Base-by-base conservation (phyloP, 2,329 filamentous ascomycete species). In the Penicillium sp. region DNA sequence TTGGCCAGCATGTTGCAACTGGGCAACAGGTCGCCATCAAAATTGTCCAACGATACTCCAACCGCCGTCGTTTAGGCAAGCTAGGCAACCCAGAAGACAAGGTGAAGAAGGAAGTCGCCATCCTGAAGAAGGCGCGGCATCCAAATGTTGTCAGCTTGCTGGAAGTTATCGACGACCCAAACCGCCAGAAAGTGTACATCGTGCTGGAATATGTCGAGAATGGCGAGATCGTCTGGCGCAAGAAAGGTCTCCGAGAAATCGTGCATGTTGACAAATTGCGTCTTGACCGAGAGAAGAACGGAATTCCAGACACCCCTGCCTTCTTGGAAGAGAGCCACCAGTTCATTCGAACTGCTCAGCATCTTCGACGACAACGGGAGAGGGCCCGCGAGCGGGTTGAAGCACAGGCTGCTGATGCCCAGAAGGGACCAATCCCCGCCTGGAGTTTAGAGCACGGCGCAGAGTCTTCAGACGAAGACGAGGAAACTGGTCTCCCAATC, bases 151-250 rank as follows among this genome's bases (percentile, higher is more conserved):
- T 99, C 59, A 92, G 91, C 65, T 81, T 99, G 38, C 83, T 97
- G 60, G 94, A 99, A 76, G 92, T 99, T 67, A 97, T 99, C 66
- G 94, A 99, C 71, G 94, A 99, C 71, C 93, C 93, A 1, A 91
- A 92, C 67, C 86, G 92, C 55, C 94, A 95, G 77, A 99, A 99
- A 77, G 96, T 99, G 58, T 99, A 99, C 77, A 93, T 99, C 77
- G 91, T 97, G 18, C 83, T 99, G 42, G 94, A 99, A 73, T 93
- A 93, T 73, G 92, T 97, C 53, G 91, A 97, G 71, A 83, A 93
- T 39, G 93, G 94, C 48, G 94, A 99, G 75, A 91, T 99, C 54
- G 84, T 91, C 45, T 99, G 94, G 94, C 86, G 94, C 51, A 93
- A 89, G 71, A 91, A 92, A 75, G 93, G 91, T 5, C 81, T 92